phyloP scores from a whole-genome alignment of 768 basidiomycete species.

The Butyriboletus loyo region DNA sequence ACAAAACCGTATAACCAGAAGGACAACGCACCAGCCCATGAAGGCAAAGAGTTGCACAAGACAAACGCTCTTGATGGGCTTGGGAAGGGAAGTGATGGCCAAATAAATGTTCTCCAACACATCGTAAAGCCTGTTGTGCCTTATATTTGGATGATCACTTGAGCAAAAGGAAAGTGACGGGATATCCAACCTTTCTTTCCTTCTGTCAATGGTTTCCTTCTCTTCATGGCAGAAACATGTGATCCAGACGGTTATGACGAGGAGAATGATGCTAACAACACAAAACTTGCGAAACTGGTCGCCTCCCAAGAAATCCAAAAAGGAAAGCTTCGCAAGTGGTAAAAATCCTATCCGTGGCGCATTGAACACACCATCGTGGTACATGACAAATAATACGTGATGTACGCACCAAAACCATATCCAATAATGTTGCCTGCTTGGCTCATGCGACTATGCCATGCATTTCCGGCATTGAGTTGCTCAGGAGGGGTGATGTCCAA shows the following conservation, averaged over 20 bases:
- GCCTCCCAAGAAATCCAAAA: slow-evolving; percentile 80
- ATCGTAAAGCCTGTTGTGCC: slow-evolving; percentile 58
- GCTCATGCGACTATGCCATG: slow-evolving; percentile 96
- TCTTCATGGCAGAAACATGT: slow-evolving; percentile 88
- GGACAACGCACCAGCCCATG: slow-evolving; percentile 78
- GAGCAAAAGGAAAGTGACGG: background rate
- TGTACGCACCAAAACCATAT: slow-evolving; percentile 74
- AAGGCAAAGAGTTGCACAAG: slow-evolving; percentile 93
- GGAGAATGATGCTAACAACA: slow-evolving; percentile 74
- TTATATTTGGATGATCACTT: slow-evolving; percentile 1
- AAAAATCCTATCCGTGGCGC: slow-evolving; percentile 60
- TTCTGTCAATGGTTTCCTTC: slow-evolving; percentile 53
- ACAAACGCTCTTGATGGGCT: slow-evolving; percentile 84
- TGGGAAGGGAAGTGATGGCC: slow-evolving; percentile 73
- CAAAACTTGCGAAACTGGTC: slow-evolving; percentile 97
- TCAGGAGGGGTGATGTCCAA: slow-evolving; percentile 86
- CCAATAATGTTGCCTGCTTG: slow-evolving; percentile 97
- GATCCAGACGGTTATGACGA: slow-evolving; percentile 78
- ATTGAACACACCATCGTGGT: slow-evolving; percentile 4
- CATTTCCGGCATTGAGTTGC: slow-evolving; percentile 92
- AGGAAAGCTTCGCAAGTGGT: slow-evolving; percentile 76
- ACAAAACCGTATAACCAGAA: background rate
- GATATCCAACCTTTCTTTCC: slow-evolving; percentile 40
- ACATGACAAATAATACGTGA: background rate
- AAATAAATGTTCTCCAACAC: slow-evolving; percentile 74